phyloP scores from a whole-genome alignment of 2,329 filamentous ascomycete species.

The Colletotrichum sidae region DNA sequence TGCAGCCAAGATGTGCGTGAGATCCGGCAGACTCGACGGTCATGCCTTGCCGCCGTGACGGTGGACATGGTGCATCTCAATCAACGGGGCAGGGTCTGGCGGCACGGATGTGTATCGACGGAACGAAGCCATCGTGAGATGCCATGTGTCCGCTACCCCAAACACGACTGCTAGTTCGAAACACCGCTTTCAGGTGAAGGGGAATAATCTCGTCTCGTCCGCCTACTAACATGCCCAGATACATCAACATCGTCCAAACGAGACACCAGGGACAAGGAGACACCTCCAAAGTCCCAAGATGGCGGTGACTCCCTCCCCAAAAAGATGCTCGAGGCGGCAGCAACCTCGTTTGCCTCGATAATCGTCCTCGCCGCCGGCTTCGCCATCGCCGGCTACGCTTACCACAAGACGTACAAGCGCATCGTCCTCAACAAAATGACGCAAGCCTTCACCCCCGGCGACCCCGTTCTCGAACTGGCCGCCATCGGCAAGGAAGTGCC shows the following conservation, averaged over 20 bases:
- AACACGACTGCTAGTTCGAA: not conserved
- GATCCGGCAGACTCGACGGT: not conserved
- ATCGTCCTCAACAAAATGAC: conserved; percentile 93
- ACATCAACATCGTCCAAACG: conserved; percentile 5
- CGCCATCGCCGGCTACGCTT: conserved; percentile 76
- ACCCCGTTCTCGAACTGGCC: conserved; percentile 87
- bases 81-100: no score
- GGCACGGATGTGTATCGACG: no score
- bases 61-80: not conserved
- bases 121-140: no score
- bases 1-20: conserved; percentile 29
- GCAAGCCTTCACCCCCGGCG: conserved; percentile 90
- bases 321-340: conserved; percentile 80
- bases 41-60: not conserved
- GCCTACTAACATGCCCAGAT: conserved; percentile 24
- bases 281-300: conserved; percentile 17
- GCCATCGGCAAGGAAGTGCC: conserved; percentile 70
- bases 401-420: conserved; percentile 89
- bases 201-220: not conserved
- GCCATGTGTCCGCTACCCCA: not conserved
- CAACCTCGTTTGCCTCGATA: conserved; percentile 81
- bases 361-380: conserved; percentile 76
- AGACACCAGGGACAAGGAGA: conserved; percentile 7
- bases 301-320: conserved; percentile 51
- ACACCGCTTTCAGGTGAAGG: conserved; percentile 1